Evolutionary conservation across 257 asterid species (phyloP).

Genomic region (Ocimum tenuiflorum): DNA sequence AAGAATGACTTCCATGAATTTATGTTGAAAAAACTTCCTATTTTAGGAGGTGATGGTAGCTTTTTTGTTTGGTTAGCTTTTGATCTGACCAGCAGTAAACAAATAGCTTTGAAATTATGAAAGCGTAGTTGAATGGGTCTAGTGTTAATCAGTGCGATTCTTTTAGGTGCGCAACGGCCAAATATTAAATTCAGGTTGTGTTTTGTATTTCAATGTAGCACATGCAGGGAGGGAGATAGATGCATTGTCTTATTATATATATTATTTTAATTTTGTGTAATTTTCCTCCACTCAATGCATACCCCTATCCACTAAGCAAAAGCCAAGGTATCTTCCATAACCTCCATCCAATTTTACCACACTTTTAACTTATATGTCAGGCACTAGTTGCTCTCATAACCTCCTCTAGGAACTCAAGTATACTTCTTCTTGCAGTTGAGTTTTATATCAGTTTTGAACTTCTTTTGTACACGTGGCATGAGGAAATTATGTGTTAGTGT

Average conservation of each 20-base stretch:
- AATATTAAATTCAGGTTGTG: slow-evolving; percentile 17
- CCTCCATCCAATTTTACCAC: slow-evolving; percentile 21
- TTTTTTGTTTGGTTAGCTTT: too few species aligned
- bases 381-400: slow-evolving; percentile 23
- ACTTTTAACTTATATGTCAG: neutral
- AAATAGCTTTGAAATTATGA: neutral
- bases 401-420: slow-evolving; percentile 11
- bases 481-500: neutral
- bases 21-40: too few species aligned
- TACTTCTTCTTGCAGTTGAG: slow-evolving; percentile 1
- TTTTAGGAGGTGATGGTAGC: too few species aligned
- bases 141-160: slow-evolving; percentile 14
- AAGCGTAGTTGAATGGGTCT: slow-evolving; percentile 14
- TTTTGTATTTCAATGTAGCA: too few species aligned
- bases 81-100: slow-evolving; percentile 20
- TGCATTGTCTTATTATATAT: slow-evolving; percentile 22
- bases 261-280: neutral
- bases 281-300: slow-evolving; percentile 72
- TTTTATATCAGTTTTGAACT: neutral
- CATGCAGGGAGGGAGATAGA: slow-evolving; percentile 15
- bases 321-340: slow-evolving; percentile 38
- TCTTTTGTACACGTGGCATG: neutral
- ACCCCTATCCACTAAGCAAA: slow-evolving; percentile 80
- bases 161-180: neutral
- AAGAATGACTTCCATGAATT: too few species aligned